A percentile compares a stretch with the other conserved stretches of the same genome.
Conservation (phyloP, 768 basidiomycete species). For the Mycena sanguinolenta region DNA sequence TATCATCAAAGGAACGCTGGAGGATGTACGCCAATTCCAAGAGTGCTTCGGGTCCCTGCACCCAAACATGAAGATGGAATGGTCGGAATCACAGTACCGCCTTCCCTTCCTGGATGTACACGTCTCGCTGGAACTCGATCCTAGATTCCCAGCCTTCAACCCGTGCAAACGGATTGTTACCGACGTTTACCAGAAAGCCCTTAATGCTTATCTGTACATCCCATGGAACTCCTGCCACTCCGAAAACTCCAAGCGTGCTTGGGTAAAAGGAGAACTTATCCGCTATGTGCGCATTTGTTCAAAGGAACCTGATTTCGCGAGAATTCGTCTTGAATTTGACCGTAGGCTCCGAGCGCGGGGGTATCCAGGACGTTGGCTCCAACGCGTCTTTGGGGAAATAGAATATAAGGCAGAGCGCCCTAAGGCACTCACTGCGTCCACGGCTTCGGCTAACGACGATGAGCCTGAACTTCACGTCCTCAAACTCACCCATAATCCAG, state of each 20-base stretch:
- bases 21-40: conserved; percentile 31
- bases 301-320: conserved; percentile 21
- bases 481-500: conserved; percentile 30
- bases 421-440: background rate
- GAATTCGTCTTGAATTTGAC: background rate
- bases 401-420: conserved; percentile 21
- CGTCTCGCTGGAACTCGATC: conserved; percentile 15
- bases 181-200: conserved; percentile 26
- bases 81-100: background rate
- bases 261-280: background rate
- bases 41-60: conserved; percentile 22
- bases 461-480: conserved; percentile 21
- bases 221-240: conserved; percentile 25
- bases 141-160: background rate
- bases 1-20: conserved; percentile 25
- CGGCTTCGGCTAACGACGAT: background rate
- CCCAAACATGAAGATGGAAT: conserved; percentile 11
- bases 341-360: conserved; percentile 12
- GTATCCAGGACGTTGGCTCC: conserved; percentile 30
- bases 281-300: conserved; percentile 24
- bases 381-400: conserved; percentile 21
- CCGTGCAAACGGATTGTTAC: conserved; percentile 10
- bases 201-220: conserved; percentile 35
- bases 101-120: conserved; percentile 35
- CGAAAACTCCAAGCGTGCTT: background rate